Evolutionary conservation across 768 basidiomycete genomes (phyloP).

Genomic region (Tricholoma sp.): DNA sequence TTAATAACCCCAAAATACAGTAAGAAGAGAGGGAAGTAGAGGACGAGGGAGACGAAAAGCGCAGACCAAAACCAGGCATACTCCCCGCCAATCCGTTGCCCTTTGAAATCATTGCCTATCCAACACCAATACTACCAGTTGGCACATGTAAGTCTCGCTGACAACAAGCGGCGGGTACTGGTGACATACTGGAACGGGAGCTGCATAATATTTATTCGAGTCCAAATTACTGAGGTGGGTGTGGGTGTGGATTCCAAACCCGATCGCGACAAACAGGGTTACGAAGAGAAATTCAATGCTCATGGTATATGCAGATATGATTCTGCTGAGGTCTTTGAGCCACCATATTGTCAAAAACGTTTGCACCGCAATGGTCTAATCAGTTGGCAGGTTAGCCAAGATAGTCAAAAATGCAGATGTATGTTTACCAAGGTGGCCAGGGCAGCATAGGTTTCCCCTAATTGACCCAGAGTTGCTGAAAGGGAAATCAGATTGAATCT

Average conservation of each 20-base stretch:
- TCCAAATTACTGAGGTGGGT: too few relatives aligned
- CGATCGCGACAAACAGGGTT: slow-evolving; percentile 26
- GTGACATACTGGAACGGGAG: slow-evolving; percentile 31
- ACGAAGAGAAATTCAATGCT: slow-evolving; percentile 30
- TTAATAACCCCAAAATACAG: too few relatives aligned
- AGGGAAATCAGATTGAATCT: background rate
- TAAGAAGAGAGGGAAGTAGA: slow-evolving; percentile 21
- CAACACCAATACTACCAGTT: slow-evolving; percentile 42
- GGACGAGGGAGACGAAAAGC: slow-evolving; percentile 23
- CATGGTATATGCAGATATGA: slow-evolving; percentile 23
- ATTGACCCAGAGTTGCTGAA: slow-evolving; percentile 32
- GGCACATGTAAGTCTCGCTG: background rate
- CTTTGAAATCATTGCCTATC: slow-evolving; percentile 27
- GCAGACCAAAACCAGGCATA: too few relatives aligned
- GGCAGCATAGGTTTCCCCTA: slow-evolving; percentile 38
- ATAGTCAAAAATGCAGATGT: too few relatives aligned
- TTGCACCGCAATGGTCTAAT: too few relatives aligned
- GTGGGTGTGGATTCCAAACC: slow-evolving; percentile 19
- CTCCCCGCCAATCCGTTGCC: slow-evolving; percentile 32
- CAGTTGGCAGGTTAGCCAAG: too few relatives aligned
- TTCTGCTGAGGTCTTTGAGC: too few relatives aligned
- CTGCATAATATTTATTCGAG: slow-evolving; percentile 18
- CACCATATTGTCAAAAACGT: too few relatives aligned
- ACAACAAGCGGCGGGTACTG: background rate
- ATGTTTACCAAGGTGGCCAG: slow-evolving; percentile 39